Conservation (phyloP, 108 stramenopile genomes). For the Nitzschia inconspicua region DNA sequence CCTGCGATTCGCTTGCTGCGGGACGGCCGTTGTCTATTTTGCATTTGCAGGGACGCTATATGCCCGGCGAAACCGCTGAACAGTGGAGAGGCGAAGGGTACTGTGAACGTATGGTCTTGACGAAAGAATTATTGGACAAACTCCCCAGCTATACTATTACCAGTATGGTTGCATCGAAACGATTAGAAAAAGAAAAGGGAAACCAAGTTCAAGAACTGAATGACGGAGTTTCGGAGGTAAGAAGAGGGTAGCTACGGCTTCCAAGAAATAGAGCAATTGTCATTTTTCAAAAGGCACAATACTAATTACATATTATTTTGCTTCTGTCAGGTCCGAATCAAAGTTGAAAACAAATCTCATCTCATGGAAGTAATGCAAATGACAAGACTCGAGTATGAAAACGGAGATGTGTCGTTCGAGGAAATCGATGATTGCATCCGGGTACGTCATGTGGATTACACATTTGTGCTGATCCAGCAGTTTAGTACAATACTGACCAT, state of each 20-base stretch:
- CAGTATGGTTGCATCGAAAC: slow-evolving; percentile 41
- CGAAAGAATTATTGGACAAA: slow-evolving; percentile 23
- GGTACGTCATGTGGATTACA: neutral
- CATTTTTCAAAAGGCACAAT: neutral
- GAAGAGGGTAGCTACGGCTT: neutral
- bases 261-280: neutral
- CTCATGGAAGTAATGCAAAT: slow-evolving; percentile 48
- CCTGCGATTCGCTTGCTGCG: neutral
- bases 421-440: slow-evolving; percentile 37
- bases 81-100: slow-evolving; percentile 56
- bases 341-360: slow-evolving; percentile 25
- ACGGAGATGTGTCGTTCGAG: slow-evolving; percentile 28
- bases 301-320: neutral
- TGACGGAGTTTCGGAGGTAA: slow-evolving; percentile 11
- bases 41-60: slow-evolving; percentile 33
- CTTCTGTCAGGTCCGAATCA: slow-evolving; percentile 11
- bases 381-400: slow-evolving; percentile 41
- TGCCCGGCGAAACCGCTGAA: slow-evolving; percentile 45
- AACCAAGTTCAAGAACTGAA: neutral
- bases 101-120: slow-evolving; percentile 29
- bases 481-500: neutral
- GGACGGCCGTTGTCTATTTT: neutral
- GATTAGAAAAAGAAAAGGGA: slow-evolving; percentile 23
- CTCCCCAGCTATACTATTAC: slow-evolving; percentile 40
- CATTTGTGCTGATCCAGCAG: neutral